Evolutionary conservation across 345 rosid genomes (phyloP), one percentile per base, ranked within the genome.

Genomic region (Physaria fendleri): DNA sequence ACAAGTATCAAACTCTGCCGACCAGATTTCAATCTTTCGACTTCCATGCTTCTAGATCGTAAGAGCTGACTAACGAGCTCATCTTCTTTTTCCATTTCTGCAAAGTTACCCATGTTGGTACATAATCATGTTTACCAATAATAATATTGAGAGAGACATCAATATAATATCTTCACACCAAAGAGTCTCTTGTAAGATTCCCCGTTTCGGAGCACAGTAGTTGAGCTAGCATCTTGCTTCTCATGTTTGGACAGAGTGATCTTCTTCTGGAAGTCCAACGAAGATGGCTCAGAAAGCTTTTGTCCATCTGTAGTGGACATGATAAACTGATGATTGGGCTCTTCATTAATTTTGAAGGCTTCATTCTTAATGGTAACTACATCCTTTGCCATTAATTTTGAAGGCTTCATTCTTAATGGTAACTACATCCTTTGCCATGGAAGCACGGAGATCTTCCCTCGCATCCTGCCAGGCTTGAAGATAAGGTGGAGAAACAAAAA

Each of bases 301-400:
- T 65, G 77, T 71, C 55, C 63, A 12, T 49, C 56, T 41, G 60
- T 32, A 54, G 56, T 34, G 57, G 80, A 33, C 24, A 53, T 41
- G 22, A 34, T 35, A 54, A 66, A 62, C 18, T 20, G 66, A 57
- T 25, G 64, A 42, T 50, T 71, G 16, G 61, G 37, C 52, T 65
- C 72, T 65, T 78, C 82, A 69, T 67, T 74, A 32, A 77, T 76
- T 56, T 71, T 76, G 64, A 92, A 75, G 76, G 83, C 79, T 82
- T 92, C 93, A 17, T 84, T 92, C 66, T 81, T 86, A 44, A 92
- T 84, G 68, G 81, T 77, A 44, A 81, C 79, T 17, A 59, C 59
- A 68, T 88, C 98, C 65, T 82, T 88, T 57, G 96, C 96, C 98
- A 92, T 88, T n/a, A n/a, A n/a, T n/a, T n/a, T 71, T 76, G 64